These are phyloP conservation scores for Paramecium biaurelia DNA, from an alignment of 73 alveolate species.

Conservation along the genomic window DNA sequence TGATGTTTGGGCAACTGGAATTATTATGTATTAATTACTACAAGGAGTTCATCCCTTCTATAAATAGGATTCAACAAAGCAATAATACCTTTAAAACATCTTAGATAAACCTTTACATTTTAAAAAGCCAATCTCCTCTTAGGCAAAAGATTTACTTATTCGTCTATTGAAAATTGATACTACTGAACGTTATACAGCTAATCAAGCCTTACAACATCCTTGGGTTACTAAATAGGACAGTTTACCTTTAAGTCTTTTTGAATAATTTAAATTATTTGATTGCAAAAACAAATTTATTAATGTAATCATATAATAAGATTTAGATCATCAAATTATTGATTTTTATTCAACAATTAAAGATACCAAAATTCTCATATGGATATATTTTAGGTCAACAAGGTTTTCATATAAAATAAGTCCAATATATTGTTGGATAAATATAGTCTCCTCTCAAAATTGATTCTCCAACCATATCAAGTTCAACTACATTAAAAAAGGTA, in stretches of 20 bases:
- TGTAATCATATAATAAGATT: background rate
- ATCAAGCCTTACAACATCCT: constrained; percentile 28
- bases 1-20: constrained; percentile 37
- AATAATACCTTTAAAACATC: background rate
- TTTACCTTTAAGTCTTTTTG: constrained; percentile 4
- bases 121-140: background rate
- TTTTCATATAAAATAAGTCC: background rate
- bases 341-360: background rate
- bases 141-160: background rate
- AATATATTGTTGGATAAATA: background rate
- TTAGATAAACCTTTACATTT: background rate
- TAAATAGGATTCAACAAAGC: background rate
- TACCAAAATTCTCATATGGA: background rate
- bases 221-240: background rate
- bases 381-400: constrained; percentile 24
- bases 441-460: background rate
- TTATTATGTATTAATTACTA: constrained; percentile 12
- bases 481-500: background rate
- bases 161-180: background rate
- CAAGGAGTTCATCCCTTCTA: constrained; percentile 10
- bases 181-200: constrained; percentile 5
- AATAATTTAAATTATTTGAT: constrained; percentile 9
- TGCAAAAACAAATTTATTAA: background rate
- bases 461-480: background rate
- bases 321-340: background rate